Conservation (phyloP, 2,329 filamentous ascomycete species). For the Nannizziopsis barbatae region DNA sequence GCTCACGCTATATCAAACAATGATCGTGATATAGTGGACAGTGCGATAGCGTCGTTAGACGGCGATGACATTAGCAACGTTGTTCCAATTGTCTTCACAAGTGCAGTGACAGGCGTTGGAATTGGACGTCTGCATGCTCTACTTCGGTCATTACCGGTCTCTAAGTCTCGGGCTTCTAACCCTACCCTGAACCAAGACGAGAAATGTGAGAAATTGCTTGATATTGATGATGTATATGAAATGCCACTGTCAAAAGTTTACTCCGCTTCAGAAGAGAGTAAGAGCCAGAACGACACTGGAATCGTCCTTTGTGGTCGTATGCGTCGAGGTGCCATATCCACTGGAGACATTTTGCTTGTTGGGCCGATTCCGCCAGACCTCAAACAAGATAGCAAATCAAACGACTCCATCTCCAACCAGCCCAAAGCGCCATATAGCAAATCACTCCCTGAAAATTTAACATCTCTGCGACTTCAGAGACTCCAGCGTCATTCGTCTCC, state of each 20-base stretch:
- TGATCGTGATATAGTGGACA: conserved; percentile 50
- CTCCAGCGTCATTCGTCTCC: conserved; percentile 24
- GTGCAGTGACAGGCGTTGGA: conserved; percentile 71
- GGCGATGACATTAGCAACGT: conserved; percentile 34
- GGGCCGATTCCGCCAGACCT: conserved; percentile 54
- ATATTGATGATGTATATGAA: conserved; percentile 82
- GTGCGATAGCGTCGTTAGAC: conserved; percentile 38
- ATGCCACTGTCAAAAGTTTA: conserved; percentile 53
- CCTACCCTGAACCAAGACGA: conserved; percentile 23
- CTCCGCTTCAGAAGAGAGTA: conserved; percentile 30
- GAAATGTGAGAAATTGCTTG: conserved; percentile 59
- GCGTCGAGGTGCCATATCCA: conserved; percentile 62
- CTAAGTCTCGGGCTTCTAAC: conserved; percentile 35
- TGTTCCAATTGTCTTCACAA: conserved; percentile 80
- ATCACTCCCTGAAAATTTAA: conserved; percentile 26
- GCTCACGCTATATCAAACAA: conserved; percentile 46
- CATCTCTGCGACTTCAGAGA: conserved; percentile 24
- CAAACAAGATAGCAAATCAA: conserved; percentile 33
- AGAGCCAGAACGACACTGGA: conserved; percentile 41
- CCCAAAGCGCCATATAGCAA: conserved; percentile 22
- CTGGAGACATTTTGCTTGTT: conserved; percentile 66
- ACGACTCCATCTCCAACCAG: conserved; percentile 15
- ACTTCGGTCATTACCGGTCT: conserved; percentile 62
- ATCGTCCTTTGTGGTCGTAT: conserved; percentile 78
- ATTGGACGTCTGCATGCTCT: conserved; percentile 74